Evolutionary conservation across 2,329 filamentous ascomycete species (phyloP), one percentile per base, ranked within the genome.

Genomic region (Tolypocladium album): DNA sequence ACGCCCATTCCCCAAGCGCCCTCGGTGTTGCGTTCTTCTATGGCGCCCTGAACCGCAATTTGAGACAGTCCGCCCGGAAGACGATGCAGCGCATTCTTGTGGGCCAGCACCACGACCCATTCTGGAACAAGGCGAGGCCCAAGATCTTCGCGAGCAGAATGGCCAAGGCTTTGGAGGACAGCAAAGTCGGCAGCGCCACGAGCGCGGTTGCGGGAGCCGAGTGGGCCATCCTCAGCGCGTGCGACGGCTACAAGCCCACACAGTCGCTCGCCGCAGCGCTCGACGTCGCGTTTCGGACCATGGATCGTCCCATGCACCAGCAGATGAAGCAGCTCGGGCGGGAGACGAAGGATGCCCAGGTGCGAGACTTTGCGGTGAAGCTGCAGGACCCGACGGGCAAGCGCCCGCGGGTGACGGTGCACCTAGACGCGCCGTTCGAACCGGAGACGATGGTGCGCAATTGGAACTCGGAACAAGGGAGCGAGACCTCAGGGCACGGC

Each of bases 1-100:
- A 59, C 22, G 63, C 69, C 3, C 69, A 68, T 45, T 69, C 72
- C 24, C 64, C 70, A 12, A 64, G 66, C 57, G 66, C 69, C 27
- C 66, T 75, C 1, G 70, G 69, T 43, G 67, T 67, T 40, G 50
- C 70, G 22, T 67, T 72, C 60, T 72, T 74, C 60, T 70, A 75
- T 62, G 72, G 65, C 39, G 64, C 69, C 24, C 64, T 73, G 6
- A 60, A 66, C 31, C 70, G 71, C 60, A 68, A 67, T 42, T 66
- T 75, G n/a, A 64, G 66, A 27, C 62, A 60, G 27, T 47, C 56
- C 0, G 61, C 68, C 4, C 70, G 72, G 13, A 58, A 60, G 22
- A 56, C 67, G 24, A 60, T 73, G 38, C 64, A 64, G 42, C 60
- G 60, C 20, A 61, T 72, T 2, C 64, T 75, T 13, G 65, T 71